These are phyloP conservation scores for Calonectria ilicicola DNA, from an alignment of 2,329 filamentous ascomycete genomes.

Conservation along the genomic window DNA sequence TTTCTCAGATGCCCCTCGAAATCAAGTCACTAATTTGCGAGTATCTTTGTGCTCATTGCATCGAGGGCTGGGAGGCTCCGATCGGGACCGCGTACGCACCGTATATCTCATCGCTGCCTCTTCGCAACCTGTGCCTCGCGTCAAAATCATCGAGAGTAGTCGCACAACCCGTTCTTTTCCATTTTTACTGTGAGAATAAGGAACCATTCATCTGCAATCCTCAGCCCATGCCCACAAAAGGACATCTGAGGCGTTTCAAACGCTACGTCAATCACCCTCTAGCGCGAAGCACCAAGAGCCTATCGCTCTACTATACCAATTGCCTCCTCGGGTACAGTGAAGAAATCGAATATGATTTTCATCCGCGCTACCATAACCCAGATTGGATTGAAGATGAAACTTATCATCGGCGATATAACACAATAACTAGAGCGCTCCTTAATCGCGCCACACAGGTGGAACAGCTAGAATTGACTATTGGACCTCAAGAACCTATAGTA, in stretches of 20 bases:
- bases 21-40: not conserved
- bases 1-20: not conserved
- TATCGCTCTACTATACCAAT: not conserved
- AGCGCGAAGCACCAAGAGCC: not conserved
- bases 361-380: too few species aligned
- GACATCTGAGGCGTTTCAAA: not conserved
- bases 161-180: not conserved
- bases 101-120: not conserved
- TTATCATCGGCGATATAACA: not conserved
- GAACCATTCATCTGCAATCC: not conserved
- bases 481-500: too few species aligned
- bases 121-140: not conserved
- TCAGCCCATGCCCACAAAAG: not conserved
- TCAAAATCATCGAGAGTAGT: not conserved
- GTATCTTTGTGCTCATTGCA: not conserved
- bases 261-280: not conserved
- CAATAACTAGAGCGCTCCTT: not conserved
- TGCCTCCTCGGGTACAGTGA: not conserved
- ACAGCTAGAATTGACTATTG: not conserved
- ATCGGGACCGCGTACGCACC: not conserved
- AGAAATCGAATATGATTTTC: too few species aligned
- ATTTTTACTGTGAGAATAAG: not conserved
- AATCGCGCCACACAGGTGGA: not conserved
- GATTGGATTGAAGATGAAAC: not conserved
- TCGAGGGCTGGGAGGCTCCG: not conserved